Evolutionary conservation across 2,329 filamentous ascomycete genomes (phyloP).

Genomic region (Cladorrhinum sp.): DNA sequence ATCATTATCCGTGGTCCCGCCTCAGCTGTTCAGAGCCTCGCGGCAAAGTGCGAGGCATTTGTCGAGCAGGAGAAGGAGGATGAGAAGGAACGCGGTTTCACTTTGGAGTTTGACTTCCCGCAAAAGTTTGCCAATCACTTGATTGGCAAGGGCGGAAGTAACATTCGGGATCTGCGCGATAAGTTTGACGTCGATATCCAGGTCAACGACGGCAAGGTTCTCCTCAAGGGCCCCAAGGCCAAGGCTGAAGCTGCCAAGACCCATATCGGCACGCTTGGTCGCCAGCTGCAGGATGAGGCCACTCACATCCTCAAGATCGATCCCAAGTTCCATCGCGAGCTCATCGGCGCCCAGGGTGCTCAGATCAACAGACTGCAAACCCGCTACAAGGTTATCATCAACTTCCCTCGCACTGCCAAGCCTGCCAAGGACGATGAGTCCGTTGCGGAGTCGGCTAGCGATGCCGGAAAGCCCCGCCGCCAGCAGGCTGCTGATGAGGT

Average conservation of each 20-base stretch:
- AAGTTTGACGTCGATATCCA: constrained; percentile 74
- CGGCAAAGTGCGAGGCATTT: constrained; percentile 71
- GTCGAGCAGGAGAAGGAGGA: constrained; percentile 86
- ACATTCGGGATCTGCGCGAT: constrained; percentile 63
- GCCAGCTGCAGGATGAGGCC: constrained; percentile 85
- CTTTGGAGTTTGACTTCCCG: constrained; percentile 83
- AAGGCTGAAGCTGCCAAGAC: constrained; percentile 86
- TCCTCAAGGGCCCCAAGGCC: constrained; percentile 91
- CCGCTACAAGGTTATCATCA: constrained; percentile 89
- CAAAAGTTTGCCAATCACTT: constrained; percentile 90
- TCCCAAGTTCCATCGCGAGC: constrained; percentile 87
- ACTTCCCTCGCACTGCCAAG: constrained; percentile 76
- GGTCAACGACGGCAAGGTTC: constrained; percentile 88
- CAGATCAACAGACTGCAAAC: constrained; percentile 91
- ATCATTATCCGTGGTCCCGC: constrained; percentile 75
- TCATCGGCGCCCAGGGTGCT: constrained; percentile 83
- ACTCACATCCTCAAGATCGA: constrained; percentile 86
- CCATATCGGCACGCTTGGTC: constrained; percentile 75
- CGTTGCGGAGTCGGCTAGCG: constrained; percentile 65
- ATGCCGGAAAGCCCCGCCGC: constrained; percentile 61
- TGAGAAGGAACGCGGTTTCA: constrained; percentile 89
- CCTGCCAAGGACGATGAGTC: constrained; percentile 66
- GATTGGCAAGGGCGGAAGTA: constrained; percentile 65
- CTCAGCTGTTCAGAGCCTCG: constrained; percentile 67
- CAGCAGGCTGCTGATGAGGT: constrained; percentile 86